phyloP scores from a whole-genome alignment of 345 rosid genomes.

The Citrus sinensis region DNA sequence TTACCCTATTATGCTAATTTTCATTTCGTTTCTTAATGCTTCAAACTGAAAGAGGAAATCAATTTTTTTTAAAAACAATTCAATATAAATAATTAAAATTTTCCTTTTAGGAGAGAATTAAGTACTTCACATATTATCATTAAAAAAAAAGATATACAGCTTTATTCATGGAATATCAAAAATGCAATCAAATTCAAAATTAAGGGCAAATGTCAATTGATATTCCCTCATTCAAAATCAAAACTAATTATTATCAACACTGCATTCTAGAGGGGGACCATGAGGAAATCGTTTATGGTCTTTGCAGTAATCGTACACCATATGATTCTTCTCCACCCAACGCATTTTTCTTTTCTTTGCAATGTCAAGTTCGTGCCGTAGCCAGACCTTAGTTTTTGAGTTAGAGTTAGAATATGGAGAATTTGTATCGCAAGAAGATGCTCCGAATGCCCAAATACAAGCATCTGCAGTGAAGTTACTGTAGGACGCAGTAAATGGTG shows the following conservation, averaged over 20 bases:
- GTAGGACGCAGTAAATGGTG: slow-evolving; percentile 48
- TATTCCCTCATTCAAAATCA: neutral
- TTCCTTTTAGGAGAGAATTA: neutral
- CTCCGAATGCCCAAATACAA: slow-evolving; percentile 27
- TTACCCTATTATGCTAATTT: too few species aligned
- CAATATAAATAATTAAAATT: too few species aligned
- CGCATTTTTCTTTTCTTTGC: slow-evolving; percentile 30
- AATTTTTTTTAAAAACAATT: too few species aligned
- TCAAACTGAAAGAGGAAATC: too few species aligned
- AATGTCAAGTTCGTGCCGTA: slow-evolving; percentile 36
- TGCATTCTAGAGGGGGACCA: slow-evolving; percentile 46
- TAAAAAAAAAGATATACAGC: neutral
- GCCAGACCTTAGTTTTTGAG: slow-evolving; percentile 30
- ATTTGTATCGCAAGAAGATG: slow-evolving; percentile 25
- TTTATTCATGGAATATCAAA: neutral
- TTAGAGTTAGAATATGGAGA: slow-evolving; percentile 4
- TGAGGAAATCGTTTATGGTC: slow-evolving; percentile 45
- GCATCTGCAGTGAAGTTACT: slow-evolving; percentile 34
- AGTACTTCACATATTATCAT: neutral
- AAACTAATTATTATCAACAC: neutral
- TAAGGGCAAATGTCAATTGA: neutral
- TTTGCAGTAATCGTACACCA: slow-evolving; percentile 51
- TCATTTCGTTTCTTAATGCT: too few species aligned
- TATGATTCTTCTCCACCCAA: slow-evolving; percentile 50
- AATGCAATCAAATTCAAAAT: neutral